These are phyloP conservation scores for Colletotrichum tropicicola DNA, from an alignment of 2,329 filamentous ascomycete genomes.

Conservation along the genomic window DNA sequence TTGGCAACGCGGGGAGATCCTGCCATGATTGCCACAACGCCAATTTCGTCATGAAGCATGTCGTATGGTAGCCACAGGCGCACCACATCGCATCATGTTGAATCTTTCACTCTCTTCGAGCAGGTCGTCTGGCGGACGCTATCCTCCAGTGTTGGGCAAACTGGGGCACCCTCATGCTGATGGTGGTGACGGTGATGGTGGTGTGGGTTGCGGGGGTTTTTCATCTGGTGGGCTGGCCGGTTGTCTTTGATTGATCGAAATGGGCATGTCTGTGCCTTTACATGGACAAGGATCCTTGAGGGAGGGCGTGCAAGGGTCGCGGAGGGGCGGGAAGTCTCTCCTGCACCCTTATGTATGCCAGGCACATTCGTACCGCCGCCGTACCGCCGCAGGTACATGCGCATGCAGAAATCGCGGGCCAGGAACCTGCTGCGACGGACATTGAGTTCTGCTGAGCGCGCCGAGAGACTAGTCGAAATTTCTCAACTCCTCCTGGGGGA, in stretches of 20 bases:
- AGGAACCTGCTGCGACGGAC: conserved; percentile 17
- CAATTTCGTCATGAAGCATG: background rate
- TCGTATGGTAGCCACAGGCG: background rate
- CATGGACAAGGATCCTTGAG: conserved; percentile 1
- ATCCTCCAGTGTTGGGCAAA: background rate
- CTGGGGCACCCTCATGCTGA: background rate
- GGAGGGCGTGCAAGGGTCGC: conserved; percentile 16
- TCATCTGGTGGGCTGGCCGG: conserved; percentile 8
- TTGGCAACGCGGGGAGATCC: background rate
- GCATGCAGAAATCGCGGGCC: conserved; percentile 3
- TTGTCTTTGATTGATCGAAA: conserved; percentile 1
- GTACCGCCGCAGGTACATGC: background rate
- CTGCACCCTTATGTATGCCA: conserved; percentile 23
- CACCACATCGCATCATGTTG: background rate
- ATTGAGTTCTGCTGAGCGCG: background rate
- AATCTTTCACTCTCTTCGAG: background rate
- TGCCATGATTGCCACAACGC: background rate
- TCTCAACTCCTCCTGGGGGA: background rate
- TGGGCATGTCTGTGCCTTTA: background rate
- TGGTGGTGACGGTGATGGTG: background rate
- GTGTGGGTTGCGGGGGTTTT: conserved; percentile 20
- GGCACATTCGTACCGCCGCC: conserved; percentile 9
- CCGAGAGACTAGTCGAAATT: conserved; percentile 7
- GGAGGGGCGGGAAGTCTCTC: conserved; percentile 24
- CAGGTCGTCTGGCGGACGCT: background rate